phyloP scores from a whole-genome alignment of 139 green algal genomes.

The Chlamydomonas schloesseri region DNA sequence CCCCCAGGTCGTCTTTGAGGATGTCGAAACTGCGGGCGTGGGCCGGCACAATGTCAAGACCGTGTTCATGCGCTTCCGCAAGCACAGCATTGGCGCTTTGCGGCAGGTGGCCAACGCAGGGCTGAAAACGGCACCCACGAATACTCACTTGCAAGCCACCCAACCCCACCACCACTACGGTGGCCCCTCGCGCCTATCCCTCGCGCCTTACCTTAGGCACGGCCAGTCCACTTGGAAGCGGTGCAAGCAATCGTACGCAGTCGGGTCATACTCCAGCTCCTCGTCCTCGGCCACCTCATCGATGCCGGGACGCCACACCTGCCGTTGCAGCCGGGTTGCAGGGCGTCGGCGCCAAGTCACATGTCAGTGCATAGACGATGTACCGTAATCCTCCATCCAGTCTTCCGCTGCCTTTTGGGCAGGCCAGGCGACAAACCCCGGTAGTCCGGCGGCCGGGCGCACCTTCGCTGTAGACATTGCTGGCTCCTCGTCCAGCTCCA shows the following conservation, averaged over 20 bases:
- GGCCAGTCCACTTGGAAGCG: constrained; percentile 91
- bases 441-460: background rate
- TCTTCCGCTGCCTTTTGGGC: background rate
- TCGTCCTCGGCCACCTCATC: constrained; percentile 87
- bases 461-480: constrained; percentile 27
- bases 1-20: constrained; percentile 85
- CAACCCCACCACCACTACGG: too few relatives aligned
- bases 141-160: too few relatives aligned
- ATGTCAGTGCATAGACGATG: background rate
- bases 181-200: too few relatives aligned
- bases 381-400: background rate
- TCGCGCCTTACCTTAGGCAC: constrained; percentile 86
- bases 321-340: too few relatives aligned
- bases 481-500: constrained; percentile 23
- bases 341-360: too few relatives aligned
- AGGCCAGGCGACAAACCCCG: background rate
- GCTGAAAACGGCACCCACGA: too few relatives aligned
- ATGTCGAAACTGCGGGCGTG: constrained; percentile 87
- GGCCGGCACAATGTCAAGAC: too few relatives aligned
- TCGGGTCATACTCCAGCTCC: constrained; percentile 95
- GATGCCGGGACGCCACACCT: constrained; percentile 88
- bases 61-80: too few relatives aligned
- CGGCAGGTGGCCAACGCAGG: too few relatives aligned
- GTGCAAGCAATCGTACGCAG: constrained; percentile 96
- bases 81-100: too few relatives aligned